These are phyloP conservation scores for Mucuna pruriens DNA, from an alignment of 306 rosid species.

Conservation along the genomic window DNA sequence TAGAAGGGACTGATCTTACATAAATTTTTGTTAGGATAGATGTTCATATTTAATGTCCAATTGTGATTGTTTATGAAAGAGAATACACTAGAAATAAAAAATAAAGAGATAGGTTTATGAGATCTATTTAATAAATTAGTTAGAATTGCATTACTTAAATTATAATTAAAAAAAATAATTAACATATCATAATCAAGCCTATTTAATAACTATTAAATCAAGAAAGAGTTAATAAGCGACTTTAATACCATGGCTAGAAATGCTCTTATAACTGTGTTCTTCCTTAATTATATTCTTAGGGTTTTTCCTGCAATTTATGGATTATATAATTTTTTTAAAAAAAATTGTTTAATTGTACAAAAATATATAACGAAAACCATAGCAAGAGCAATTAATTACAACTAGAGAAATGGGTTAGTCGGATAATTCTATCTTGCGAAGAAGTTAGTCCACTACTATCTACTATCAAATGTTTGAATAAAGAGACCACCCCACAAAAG, in stretches of 20 bases:
- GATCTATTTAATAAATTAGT: not conserved
- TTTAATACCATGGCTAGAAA: not conserved
- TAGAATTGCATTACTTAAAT: not conserved
- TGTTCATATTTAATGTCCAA: no score
- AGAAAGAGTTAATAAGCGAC: not conserved
- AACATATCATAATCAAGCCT: not conserved
- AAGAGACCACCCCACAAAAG: conserved; percentile 10
- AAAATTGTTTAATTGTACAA: not conserved
- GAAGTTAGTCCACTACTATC: conserved; percentile 16
- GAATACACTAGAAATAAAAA: no score
- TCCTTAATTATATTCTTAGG: not conserved
- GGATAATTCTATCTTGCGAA: not conserved
- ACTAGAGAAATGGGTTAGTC: not conserved
- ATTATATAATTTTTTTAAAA: not conserved
- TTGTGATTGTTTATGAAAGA: no score
- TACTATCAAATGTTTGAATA: conserved; percentile 18
- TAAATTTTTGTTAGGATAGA: no score
- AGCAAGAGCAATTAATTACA: not conserved
- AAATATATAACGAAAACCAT: not conserved
- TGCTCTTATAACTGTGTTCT: not conserved
- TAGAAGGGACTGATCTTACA: no score
- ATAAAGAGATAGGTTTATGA: not conserved
- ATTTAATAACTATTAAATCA: not conserved
- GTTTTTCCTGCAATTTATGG: not conserved
- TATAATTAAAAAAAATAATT: not conserved